phyloP scores from a whole-genome alignment of 106 monocot species.

The Alisma plantagoaquatica region DNA sequence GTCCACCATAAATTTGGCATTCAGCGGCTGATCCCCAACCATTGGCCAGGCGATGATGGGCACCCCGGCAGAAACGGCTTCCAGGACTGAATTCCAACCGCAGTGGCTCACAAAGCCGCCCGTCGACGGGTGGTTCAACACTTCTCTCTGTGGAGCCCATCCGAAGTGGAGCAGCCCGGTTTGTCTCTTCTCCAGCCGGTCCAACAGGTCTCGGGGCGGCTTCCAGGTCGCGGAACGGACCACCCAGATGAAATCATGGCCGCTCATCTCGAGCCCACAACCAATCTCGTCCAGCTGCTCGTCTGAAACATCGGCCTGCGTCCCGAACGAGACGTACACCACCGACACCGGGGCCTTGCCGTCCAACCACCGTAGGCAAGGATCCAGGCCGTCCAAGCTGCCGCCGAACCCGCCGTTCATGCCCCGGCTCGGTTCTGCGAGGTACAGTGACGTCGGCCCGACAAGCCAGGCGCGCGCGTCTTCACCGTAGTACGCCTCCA shows the following conservation, averaged over 20 bases:
- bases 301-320: conserved; percentile 7
- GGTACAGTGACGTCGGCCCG: conserved; percentile 33
- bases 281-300: conserved; percentile 10
- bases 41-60: background rate
- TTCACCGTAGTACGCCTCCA: conserved; percentile 19
- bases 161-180: background rate
- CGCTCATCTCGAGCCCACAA: conserved; percentile 1
- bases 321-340: conserved; percentile 15
- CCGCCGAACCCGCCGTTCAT: no score
- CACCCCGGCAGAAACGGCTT: conserved; percentile 2
- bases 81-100: conserved; percentile 10
- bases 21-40: background rate
- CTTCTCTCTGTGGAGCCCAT: background rate
- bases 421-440: no score
- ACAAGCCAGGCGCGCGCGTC: conserved; percentile 26
- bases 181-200: background rate
- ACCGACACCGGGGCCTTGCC: conserved; percentile 4
- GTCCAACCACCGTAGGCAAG: conserved; percentile 5
- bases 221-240: background rate
- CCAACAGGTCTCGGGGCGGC: background rate
- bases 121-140: background rate
- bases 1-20: background rate
- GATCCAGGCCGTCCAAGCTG: no score
- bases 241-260: conserved; percentile 4
- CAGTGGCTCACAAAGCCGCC: conserved; percentile 6